Percentiles rank a stretch among this genome's conserved stretches.
These are phyloP conservation scores for Schizophyllum amplum DNA, from an alignment of 1,284 basidiomycete genomes.

Conservation along the genomic window DNA sequence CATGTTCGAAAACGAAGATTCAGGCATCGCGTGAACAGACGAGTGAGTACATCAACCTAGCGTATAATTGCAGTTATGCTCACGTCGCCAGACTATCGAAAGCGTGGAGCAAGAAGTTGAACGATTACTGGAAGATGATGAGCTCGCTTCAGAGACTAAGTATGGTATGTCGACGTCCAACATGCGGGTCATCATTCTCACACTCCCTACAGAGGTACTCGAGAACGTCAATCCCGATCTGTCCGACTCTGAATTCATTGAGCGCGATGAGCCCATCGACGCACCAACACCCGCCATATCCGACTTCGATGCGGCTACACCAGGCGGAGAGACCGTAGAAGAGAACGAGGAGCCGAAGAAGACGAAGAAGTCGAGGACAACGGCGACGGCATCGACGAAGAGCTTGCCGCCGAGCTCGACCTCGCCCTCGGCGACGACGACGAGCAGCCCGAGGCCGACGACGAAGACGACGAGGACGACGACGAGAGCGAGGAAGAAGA, in stretches of 20 bases:
- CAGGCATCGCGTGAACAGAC: constrained; percentile 79
- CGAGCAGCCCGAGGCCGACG: constrained; percentile 53
- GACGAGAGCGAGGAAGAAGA: constrained; percentile 65
- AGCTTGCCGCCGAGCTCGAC: constrained; percentile 68
- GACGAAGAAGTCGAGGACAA: constrained; percentile 46
- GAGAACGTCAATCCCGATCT: constrained; percentile 82
- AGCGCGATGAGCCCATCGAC: constrained; percentile 54
- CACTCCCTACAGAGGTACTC: constrained; percentile 51
- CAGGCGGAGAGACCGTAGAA: constrained; percentile 52
- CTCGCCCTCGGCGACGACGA: constrained; percentile 65
- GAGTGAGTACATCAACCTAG: constrained; percentile 37
- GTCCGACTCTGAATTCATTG: constrained; percentile 82
- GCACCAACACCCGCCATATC: constrained; percentile 58
- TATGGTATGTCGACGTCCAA: constrained; percentile 43
- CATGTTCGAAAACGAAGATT: constrained; percentile 92
- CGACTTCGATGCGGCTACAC: constrained; percentile 57
- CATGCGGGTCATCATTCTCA: constrained; percentile 3
- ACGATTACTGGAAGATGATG: constrained; percentile 81
- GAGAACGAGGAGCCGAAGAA: constrained; percentile 52
- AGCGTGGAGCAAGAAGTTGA: constrained; percentile 97
- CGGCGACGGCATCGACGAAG: constrained; percentile 70
- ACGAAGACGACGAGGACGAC: constrained; percentile 62
- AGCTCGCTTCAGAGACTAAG: constrained; percentile 70
- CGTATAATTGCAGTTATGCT: constrained; percentile 1
- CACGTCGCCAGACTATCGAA: constrained; percentile 71